Evolutionary conservation across 371 early-diverging fungal genomes (phyloP), one percentile per base, ranked within the genome.

Genomic region (Nematocida sp.): DNA sequence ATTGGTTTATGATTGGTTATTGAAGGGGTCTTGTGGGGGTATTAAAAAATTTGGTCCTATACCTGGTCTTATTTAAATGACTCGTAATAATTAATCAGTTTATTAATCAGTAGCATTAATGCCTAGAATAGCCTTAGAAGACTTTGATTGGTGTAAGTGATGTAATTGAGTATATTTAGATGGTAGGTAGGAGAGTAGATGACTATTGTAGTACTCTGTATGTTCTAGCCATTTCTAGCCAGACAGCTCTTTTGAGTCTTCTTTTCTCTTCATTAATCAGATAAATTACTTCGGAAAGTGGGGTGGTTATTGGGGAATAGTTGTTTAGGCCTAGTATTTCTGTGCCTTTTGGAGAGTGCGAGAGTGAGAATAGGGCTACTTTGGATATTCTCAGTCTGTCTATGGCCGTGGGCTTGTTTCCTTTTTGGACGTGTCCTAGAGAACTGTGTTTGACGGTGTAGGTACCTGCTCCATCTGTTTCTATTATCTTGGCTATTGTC

Each of bases 391-490:
- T 88, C 65, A 93, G 87, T 62, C 98, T 89, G 82, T 97, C 98
- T 60, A 94, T 82, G 3, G 98, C 95, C 11, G 90, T 88, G 7
- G 98, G 94, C 17, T 89, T 88, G 46, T 89, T 89, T 60, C 98
- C 98, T 82, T 94, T 94, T 82, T 95, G 95, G 61, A 95, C 85
- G 78, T 95, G 93, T 13, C 98, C 96, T 41, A 97, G 84, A 11
- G 93, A 88, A 21, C 92, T 87, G 15, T 91, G 90, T 46, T 91
- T 87, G 0, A 92, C 89, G 78, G 91, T 91, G 84, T 90, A 97
- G 77, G 90, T 84, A 2, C 87, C 88, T 34, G 86, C 84, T n/a
- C 92, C 90, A 83, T 97, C 98, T n/a, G 90, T 89, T 75, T 89
- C 86, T 77, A 94, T 83, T 41, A 96, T 91, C 62, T 85, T 85